These are phyloP conservation scores for Magnusiomyces suaveolens DNA, from an alignment of 1,139 yeast species.

Conservation along the genomic window DNA sequence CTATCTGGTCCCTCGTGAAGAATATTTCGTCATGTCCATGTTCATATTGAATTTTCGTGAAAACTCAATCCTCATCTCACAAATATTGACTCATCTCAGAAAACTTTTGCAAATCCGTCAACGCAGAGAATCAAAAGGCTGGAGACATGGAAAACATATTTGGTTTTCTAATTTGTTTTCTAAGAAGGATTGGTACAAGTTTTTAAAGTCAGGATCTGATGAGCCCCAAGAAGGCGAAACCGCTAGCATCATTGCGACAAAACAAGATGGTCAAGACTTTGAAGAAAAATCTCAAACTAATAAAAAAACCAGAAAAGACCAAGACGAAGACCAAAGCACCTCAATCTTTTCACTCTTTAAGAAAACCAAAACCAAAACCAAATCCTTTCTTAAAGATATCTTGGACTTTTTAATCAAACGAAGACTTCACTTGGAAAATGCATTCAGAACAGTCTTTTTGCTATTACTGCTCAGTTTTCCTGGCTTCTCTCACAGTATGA, in stretches of 20 bases:
- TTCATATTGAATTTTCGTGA: conserved; percentile 41
- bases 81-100: conserved; percentile 30
- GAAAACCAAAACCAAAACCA: neutral
- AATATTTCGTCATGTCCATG: conserved; percentile 41
- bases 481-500: conserved; percentile 38
- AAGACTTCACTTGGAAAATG: conserved; percentile 34
- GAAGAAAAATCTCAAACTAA: neutral
- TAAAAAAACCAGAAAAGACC: neutral
- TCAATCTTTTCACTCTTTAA: too few relatives aligned
- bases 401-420: neutral
- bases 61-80: conserved; percentile 30
- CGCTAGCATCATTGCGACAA: conserved; percentile 15
- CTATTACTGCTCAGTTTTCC: conserved; percentile 42
- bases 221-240: conserved; percentile 22
- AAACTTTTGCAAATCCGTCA: conserved; percentile 29
- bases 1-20: conserved; percentile 39
- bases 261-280: conserved; percentile 4
- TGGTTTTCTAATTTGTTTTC: conserved; percentile 38
- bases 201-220: conserved; percentile 27
- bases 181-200: conserved; percentile 29
- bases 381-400: neutral
- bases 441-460: conserved; percentile 39
- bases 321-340: neutral
- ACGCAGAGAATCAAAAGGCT: conserved; percentile 30
- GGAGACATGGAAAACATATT: conserved; percentile 32